Evolutionary conservation across 164 flowering plant species (phyloP).

Genomic region (Amborella trichopoda): DNA sequence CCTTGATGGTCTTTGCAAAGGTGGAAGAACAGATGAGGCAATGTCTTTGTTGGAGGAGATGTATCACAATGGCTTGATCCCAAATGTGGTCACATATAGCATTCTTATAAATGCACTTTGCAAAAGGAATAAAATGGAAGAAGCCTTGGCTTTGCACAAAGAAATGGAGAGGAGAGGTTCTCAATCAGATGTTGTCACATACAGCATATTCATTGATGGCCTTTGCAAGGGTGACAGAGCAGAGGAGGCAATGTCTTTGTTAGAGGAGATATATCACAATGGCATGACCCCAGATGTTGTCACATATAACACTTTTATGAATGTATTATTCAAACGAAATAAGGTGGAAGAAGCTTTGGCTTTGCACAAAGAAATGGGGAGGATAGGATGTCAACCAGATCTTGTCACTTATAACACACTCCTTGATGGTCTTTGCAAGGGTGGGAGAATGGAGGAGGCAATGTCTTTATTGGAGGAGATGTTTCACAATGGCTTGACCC

Average conservation of each 20-base stretch:
- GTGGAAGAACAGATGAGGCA: conserved; percentile 34
- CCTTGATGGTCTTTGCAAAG: conserved; percentile 46
- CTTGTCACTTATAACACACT: conserved; percentile 32
- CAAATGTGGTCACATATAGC: conserved; percentile 37
- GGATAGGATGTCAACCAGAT: conserved; percentile 17
- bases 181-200: conserved; percentile 44
- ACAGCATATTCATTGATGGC: conserved; percentile 36
- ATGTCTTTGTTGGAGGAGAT: conserved; percentile 34
- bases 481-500: conserved; percentile 26
- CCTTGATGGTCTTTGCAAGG: conserved; percentile 37
- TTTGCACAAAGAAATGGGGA: conserved; percentile 30
- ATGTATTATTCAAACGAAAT: conserved; percentile 46
- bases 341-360: conserved; percentile 32
- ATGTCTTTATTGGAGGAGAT: conserved; percentile 37
- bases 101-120: conserved; percentile 46
- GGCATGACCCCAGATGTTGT: conserved; percentile 27
- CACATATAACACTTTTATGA: conserved; percentile 35
- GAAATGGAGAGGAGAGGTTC: conserved; percentile 38
- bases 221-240: conserved; percentile 36
- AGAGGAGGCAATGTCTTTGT: conserved; percentile 44
- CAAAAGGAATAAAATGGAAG: conserved; percentile 31
- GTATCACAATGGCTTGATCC: conserved; percentile 49
- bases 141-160: conserved; percentile 36
- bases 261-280: conserved; percentile 22
- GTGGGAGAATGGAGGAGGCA: conserved; percentile 27